A percentile compares a stretch with the other conserved stretches of the same genome.
Evolutionary conservation across 768 basidiomycete species (phyloP).

Genomic region (Mycena amicta): DNA sequence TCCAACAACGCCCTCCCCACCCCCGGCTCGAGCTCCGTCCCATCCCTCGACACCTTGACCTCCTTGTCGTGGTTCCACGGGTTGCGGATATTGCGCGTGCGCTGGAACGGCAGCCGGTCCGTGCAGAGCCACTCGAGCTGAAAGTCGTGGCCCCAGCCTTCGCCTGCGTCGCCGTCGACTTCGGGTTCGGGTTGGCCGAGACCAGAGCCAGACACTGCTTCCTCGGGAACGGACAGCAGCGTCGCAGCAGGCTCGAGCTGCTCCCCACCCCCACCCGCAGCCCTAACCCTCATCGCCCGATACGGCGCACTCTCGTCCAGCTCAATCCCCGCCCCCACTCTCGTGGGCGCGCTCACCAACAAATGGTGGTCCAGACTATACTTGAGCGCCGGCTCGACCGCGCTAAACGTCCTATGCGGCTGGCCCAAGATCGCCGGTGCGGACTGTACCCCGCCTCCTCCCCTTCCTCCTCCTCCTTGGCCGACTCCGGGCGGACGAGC

Average conservation of each 20-base stretch:
- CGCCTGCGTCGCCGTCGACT: constrained; percentile 15
- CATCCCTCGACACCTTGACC: constrained; percentile 83
- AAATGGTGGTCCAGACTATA: constrained; percentile 35
- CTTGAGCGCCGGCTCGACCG: constrained; percentile 27
- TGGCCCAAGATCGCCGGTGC: constrained; percentile 58
- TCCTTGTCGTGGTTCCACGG: constrained; percentile 90
- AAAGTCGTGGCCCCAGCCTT: constrained; percentile 78
- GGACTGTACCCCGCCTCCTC: constrained; percentile 41
- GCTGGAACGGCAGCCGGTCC: constrained; percentile 69
- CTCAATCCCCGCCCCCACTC: constrained; percentile 26
- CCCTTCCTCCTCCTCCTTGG: too few species aligned
- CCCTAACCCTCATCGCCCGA: constrained; percentile 13
- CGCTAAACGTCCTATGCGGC: constrained; percentile 34
- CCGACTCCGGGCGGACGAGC: constrained; percentile 15
- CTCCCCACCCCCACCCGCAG: neutral
- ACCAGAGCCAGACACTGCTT: constrained; percentile 7
- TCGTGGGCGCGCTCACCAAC: neutral
- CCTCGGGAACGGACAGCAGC: constrained; percentile 9
- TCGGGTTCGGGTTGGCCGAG: neutral
- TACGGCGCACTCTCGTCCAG: constrained; percentile 35
- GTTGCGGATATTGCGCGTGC: constrained; percentile 81
- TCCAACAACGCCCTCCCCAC: constrained; percentile 70
- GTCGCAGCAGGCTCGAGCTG: neutral
- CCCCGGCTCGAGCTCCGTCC: constrained; percentile 87
- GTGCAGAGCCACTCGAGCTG: constrained; percentile 81